Conservation (phyloP, 192 early-diverging fungal genomes). For the Lobosporangium transversale region DNA sequence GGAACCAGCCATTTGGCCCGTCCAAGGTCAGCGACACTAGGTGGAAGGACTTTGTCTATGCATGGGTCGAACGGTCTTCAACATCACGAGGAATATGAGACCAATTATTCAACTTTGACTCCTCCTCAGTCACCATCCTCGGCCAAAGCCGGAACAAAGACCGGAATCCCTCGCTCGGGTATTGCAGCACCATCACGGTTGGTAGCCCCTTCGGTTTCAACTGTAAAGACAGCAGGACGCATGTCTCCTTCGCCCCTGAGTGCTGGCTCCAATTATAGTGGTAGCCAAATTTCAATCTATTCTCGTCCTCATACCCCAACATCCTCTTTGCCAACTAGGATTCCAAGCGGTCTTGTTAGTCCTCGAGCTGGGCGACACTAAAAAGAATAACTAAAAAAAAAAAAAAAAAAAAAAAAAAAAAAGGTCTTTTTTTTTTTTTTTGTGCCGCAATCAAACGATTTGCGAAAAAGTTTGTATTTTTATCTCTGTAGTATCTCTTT, state of each 20-base stretch:
- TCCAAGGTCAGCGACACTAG: not conserved
- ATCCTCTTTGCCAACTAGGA: constrained; percentile 10
- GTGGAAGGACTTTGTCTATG: constrained; percentile 29
- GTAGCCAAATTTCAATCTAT: constrained; percentile 1
- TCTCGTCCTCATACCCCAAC: constrained; percentile 25
- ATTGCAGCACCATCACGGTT: constrained; percentile 18
- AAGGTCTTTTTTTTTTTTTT: no score
- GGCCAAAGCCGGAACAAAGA: not conserved
- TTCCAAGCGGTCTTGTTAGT: constrained; percentile 28
- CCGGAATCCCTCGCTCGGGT: constrained; percentile 15
- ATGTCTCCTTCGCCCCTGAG: constrained; percentile 17
- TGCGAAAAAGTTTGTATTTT: no score
- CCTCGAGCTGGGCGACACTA: constrained; percentile 35
- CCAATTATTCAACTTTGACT: constrained; percentile 30
- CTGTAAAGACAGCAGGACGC: constrained; percentile 1
- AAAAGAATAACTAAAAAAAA: no score
- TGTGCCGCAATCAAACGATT: no score
- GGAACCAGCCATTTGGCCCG: constrained; percentile 11
- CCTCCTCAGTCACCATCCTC: constrained; percentile 42
- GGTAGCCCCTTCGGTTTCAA: constrained; percentile 15
- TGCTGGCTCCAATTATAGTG: constrained; percentile 15
- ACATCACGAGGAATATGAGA: constrained; percentile 2
- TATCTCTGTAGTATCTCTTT: no score
- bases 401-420: no score
- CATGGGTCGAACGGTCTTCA: constrained; percentile 17